These are phyloP conservation scores for Dalbergia cochinchinensis DNA, from an alignment of 306 rosid species.

Conservation along the genomic window DNA sequence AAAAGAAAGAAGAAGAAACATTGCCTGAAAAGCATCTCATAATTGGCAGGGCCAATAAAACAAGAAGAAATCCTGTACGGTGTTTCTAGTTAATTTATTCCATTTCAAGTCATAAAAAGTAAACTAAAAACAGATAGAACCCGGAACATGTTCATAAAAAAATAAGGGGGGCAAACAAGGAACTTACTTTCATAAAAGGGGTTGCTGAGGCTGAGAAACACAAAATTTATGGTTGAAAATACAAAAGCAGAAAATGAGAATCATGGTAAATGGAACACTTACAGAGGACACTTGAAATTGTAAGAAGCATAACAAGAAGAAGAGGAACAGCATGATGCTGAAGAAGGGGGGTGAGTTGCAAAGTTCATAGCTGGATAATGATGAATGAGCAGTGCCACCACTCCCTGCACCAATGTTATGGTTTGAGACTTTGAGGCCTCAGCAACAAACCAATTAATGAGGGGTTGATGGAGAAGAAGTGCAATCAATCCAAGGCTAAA, in stretches of 20 bases:
- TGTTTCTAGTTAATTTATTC: background rate
- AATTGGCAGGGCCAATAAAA: no score
- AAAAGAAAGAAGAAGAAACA: conserved; percentile 4
- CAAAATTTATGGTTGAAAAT: background rate
- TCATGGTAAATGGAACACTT: conserved; percentile 20
- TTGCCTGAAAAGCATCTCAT: background rate
- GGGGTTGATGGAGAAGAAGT: background rate
- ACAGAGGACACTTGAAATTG: conserved; percentile 56
- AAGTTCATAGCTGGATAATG: conserved; percentile 50
- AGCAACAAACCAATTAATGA: background rate
- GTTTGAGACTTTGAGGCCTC: conserved; percentile 3
- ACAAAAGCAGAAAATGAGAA: background rate
- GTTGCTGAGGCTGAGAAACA: conserved; percentile 3
- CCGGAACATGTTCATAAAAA: no score
- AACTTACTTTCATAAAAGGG: background rate
- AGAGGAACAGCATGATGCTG: conserved; percentile 23
- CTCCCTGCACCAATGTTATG: background rate
- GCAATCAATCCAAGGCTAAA: background rate
- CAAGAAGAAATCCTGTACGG: no score
- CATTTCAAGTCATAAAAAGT: background rate
- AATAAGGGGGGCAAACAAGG: no score
- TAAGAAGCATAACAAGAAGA: conserved; percentile 55
- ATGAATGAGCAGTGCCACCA: conserved; percentile 15
- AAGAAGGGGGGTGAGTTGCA: conserved; percentile 47
- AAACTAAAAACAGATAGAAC: no score